Evolutionary conservation across 306 rosid species (phyloP).

Genomic region (Medicago ruthenica): DNA sequence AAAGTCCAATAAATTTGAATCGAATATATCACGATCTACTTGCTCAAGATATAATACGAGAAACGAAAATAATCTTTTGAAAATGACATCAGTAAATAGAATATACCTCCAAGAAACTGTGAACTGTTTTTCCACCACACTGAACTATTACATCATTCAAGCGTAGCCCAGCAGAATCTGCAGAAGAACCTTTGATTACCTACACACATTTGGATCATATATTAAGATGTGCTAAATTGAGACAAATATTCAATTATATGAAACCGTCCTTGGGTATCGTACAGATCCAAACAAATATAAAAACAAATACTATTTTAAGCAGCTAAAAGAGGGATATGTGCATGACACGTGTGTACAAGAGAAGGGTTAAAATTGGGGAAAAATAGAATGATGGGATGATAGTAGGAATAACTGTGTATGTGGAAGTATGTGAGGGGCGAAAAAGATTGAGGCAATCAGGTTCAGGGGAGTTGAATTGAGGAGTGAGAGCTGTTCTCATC

Average conservation of each 20-base stretch:
- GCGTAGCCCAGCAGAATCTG: not conserved
- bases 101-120: conserved; percentile 22
- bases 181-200: not conserved
- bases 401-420: no score
- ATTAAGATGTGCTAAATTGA: not conserved
- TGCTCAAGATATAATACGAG: no score
- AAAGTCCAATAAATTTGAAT: no score
- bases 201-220: conserved; percentile 1
- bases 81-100: not conserved
- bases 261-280: not conserved
- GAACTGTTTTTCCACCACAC: conserved; percentile 3
- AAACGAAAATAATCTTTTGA: not conserved
- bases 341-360: no score
- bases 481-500: no score
- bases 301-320: not conserved
- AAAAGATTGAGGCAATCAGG: no score
- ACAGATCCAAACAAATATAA: not conserved
- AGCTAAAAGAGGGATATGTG: not conserved
- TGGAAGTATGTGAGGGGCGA: no score
- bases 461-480: no score
- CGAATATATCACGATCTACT: no score
- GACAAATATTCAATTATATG: not conserved
- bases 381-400: no score
- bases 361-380: no score
- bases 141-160: not conserved